phyloP scores from a whole-genome alignment of 2,329 filamentous ascomycete genomes.

The Daldinia eschscholtzii region DNA sequence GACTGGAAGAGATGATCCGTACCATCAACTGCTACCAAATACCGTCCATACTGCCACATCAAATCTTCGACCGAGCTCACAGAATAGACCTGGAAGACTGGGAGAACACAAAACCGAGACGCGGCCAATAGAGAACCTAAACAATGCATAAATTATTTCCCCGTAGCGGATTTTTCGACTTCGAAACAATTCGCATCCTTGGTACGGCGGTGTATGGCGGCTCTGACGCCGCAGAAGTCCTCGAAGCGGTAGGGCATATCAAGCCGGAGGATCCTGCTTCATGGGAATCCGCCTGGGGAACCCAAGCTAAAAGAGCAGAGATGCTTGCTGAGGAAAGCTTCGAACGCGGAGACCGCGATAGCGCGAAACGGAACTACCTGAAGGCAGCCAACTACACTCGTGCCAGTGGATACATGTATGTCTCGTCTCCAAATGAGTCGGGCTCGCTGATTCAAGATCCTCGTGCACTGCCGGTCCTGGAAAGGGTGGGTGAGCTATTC shows the following conservation, averaged over 20 bases:
- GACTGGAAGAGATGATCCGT: neutral
- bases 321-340: neutral
- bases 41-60: neutral
- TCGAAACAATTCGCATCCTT: neutral
- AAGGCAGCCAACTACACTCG: neutral
- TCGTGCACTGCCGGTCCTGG: neutral
- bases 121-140: neutral
- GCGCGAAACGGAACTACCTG: neutral
- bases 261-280: neutral
- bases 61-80: neutral
- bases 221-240: neutral
- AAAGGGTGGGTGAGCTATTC: neutral
- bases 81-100: neutral
- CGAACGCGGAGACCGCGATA: neutral
- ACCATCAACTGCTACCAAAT: neutral
- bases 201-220: neutral
- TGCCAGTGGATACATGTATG: constrained; percentile 1
- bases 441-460: neutral
- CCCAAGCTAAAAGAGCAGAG: neutral
- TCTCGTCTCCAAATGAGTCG: neutral
- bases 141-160: neutral
- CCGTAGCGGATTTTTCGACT: neutral
- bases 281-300: neutral
- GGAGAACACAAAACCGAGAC: neutral
- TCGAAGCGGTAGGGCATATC: neutral